Evolutionary conservation across 1,139 yeast species (phyloP), one percentile per base, ranked within the genome.

Genomic region (Yamadazyma aaseri): DNA sequence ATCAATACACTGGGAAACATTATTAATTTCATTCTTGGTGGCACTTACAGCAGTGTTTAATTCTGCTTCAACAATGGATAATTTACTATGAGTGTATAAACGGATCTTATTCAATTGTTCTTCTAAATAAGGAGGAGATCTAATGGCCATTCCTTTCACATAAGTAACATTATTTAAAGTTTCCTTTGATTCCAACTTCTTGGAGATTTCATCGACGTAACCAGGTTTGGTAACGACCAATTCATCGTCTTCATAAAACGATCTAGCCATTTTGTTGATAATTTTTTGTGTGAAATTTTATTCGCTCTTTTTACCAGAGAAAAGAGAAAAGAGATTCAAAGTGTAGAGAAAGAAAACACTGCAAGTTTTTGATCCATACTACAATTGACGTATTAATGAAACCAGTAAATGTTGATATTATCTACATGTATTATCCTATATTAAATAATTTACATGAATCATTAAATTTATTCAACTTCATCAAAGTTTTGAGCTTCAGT

Each of bases 401-500:
- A n/a, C n/a, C n/a, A n/a, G n/a, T n/a, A n/a, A n/a, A n/a, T n/a
- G 20, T 6, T 18, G 20, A 14, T 6, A 22, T 9, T 42, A 42
- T 42, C 45, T 42, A 42, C 46, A 42, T 42, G 46, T 40, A 41
- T 41, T 41, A 34, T 32, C 36, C 29, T 35, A 35, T 35, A 21
- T 26, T 26, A 8, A 17, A 24, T 29, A 24, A 35, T 15, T 28
- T 35, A 37, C 45, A 39, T 39, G 43, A 38, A 20, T 34, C 39
- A 32, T 40, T 29, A 29, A 26, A 44, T 52, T 63, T 79, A 81
- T 64, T 80, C 86, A 61, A 83, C 89, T 55, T 81, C 82, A 62
- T 90, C 97, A 58, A 90, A 90, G 70, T 83, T 84, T 79, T 90
- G 95, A 57, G 95, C 96, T 61, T 86, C 96, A 57, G 86, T 94